Percentiles rank a stretch among this genome's conserved stretches.
These are phyloP conservation scores for Dioszegia hungarica DNA, from an alignment of 768 basidiomycete genomes.

Conservation along the genomic window DNA sequence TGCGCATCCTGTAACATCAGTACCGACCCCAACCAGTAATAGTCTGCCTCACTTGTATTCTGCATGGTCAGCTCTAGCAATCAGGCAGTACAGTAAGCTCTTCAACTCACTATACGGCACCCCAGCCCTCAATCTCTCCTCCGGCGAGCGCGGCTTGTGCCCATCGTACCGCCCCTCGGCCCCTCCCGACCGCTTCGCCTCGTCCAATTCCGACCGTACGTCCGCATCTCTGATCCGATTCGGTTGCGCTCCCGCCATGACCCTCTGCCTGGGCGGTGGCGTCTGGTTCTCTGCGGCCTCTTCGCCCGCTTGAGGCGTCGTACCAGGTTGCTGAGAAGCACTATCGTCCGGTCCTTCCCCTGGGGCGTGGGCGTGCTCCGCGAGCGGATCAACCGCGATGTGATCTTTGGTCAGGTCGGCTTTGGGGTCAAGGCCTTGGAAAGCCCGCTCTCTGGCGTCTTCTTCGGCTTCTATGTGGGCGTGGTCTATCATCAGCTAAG, in stretches of 20 bases:
- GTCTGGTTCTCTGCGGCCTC: conserved; percentile 12
- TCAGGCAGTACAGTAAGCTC: neutral
- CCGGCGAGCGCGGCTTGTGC: conserved; percentile 66
- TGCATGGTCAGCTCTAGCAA: conserved; percentile 6
- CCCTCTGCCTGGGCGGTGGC: conserved; percentile 3
- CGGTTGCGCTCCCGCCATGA: conserved; percentile 26
- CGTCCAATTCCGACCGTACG: conserved; percentile 43
- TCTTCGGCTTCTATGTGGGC: conserved; percentile 78
- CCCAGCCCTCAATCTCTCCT: conserved; percentile 69
- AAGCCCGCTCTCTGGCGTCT: conserved; percentile 75
- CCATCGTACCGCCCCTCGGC: conserved; percentile 66
- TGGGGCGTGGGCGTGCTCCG: conserved; percentile 41
- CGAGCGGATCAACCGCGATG: conserved; percentile 48
- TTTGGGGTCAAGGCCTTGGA: conserved; percentile 63
- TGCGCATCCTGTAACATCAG: conserved; percentile 32
- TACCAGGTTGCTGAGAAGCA: neutral
- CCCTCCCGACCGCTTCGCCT: conserved; percentile 53
- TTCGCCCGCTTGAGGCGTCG: conserved; percentile 30
- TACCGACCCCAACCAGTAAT: neutral
- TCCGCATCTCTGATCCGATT: conserved; percentile 17
- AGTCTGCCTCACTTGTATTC: conserved; percentile 33
- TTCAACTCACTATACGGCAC: conserved; percentile 49
- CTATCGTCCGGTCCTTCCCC: conserved; percentile 27
- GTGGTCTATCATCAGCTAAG: conserved; percentile 55
- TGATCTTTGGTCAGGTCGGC: conserved; percentile 60